Conservation (phyloP, 805 yeast species). For the Wickerhamomyces xylosicus region DNA sequence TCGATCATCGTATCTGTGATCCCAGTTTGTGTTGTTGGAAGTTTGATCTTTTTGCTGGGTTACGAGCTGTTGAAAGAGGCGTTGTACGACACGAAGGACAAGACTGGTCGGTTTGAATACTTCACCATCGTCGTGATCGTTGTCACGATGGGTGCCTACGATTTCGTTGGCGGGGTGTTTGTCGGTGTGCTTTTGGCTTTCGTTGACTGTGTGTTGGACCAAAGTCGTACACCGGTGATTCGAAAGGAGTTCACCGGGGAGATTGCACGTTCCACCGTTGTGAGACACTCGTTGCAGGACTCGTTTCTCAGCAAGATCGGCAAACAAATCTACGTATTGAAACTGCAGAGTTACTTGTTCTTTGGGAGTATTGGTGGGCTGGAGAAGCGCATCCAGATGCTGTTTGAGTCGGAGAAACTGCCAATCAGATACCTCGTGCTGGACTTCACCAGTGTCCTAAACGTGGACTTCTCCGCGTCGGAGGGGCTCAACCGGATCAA, state of each 20-base stretch:
- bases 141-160: slow-evolving; percentile 91
- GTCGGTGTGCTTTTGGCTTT: slow-evolving; percentile 90
- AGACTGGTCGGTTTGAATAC: slow-evolving; percentile 69
- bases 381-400: slow-evolving; percentile 59
- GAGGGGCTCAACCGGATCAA: slow-evolving; percentile 88
- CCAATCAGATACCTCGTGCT: slow-evolving; percentile 70
- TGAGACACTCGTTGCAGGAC: slow-evolving; percentile 83
- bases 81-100: slow-evolving; percentile 72
- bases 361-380: slow-evolving; percentile 94
- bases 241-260: slow-evolving; percentile 77
- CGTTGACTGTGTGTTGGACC: slow-evolving; percentile 88
- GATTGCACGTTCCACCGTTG: slow-evolving; percentile 84
- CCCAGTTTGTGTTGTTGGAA: slow-evolving; percentile 93
- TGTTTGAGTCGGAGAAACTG: slow-evolving; percentile 50
- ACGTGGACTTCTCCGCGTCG: slow-evolving; percentile 89
- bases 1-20: slow-evolving; percentile 90
- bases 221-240: slow-evolving; percentile 75
- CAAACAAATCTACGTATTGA: slow-evolving; percentile 78
- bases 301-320: slow-evolving; percentile 80
- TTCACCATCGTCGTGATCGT: slow-evolving; percentile 77
- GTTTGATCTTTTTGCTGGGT: slow-evolving; percentile 82
- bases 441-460: slow-evolving; percentile 74
- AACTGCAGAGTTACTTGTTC: slow-evolving; percentile 80
- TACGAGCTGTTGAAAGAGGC: slow-evolving; percentile 86
- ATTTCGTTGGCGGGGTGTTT: slow-evolving; percentile 86